Conservation (phyloP, 2,329 filamentous ascomycete species). For the Tolypocladium album region DNA sequence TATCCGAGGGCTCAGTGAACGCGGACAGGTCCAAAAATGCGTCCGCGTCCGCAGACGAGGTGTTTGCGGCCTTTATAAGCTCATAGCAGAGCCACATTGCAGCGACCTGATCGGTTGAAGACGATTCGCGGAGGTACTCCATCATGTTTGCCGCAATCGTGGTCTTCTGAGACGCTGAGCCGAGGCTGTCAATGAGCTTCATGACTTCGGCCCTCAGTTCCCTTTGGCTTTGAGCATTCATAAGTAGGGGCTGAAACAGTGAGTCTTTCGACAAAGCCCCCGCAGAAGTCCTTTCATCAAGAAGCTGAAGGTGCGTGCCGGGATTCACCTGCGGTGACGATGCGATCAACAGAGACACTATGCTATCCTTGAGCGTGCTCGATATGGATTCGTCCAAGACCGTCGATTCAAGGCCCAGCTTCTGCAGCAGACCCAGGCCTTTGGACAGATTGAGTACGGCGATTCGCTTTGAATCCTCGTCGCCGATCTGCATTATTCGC, state of each 20-base stretch:
- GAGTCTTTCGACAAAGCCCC: slow-evolving; percentile 4
- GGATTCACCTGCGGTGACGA: slow-evolving; percentile 11
- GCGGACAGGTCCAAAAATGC: slow-evolving; percentile 51
- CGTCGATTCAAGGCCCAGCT: slow-evolving; percentile 52
- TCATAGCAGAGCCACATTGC: slow-evolving; percentile 74
- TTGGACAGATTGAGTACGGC: slow-evolving; percentile 68
- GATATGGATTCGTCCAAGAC: slow-evolving; percentile 58
- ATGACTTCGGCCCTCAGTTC: slow-evolving; percentile 46
- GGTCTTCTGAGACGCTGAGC: slow-evolving; percentile 46
- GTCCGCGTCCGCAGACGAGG: slow-evolving; percentile 44
- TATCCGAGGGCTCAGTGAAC: slow-evolving; percentile 22
- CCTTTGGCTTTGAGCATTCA: slow-evolving; percentile 56
- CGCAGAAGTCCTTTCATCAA: slow-evolving; percentile 12
- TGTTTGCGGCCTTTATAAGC: slow-evolving; percentile 49
- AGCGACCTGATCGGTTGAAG: slow-evolving; percentile 50
- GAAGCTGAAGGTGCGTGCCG: slow-evolving; percentile 14
- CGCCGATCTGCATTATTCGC: slow-evolving; percentile 70
- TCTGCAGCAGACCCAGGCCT: slow-evolving; percentile 54
- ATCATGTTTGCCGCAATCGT: slow-evolving; percentile 56
- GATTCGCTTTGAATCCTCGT: slow-evolving; percentile 65
- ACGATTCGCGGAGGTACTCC: slow-evolving; percentile 46
- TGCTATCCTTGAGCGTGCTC: slow-evolving; percentile 62
- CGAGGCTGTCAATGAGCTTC: slow-evolving; percentile 45
- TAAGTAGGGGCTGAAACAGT: slow-evolving; percentile 49
- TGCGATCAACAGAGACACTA: slow-evolving; percentile 32